phyloP scores from a whole-genome alignment of 441 rosid species.

The Biscutella auriculata region DNA sequence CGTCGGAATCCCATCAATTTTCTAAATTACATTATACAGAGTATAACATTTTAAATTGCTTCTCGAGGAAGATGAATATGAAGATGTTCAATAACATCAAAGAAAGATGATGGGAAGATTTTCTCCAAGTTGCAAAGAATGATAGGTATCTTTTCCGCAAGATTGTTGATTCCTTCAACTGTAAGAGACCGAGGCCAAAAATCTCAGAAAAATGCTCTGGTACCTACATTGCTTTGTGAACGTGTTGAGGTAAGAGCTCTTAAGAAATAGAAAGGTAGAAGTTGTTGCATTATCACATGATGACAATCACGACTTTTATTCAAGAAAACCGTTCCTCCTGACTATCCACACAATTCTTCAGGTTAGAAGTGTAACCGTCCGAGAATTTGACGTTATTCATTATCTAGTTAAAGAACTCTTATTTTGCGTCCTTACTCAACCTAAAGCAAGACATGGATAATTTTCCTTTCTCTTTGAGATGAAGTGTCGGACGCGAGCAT shows the following conservation, averaged over 20 bases:
- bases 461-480: no score
- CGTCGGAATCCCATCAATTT: no score
- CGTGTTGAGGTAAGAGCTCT: neutral
- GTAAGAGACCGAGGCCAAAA: neutral
- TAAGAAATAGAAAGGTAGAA: neutral
- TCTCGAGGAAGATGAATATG: neutral
- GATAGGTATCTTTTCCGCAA: neutral
- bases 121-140: neutral
- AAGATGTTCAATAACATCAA: neutral
- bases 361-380: neutral
- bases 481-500: no score
- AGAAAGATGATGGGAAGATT: neutral
- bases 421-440: no score
- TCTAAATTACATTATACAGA: no score
- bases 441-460: neutral
- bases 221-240: neutral
- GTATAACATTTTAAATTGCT: no score
- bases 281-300: neutral
- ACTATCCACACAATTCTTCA: neutral
- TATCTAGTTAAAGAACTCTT: neutral
- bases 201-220: neutral
- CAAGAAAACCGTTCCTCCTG: neutral
- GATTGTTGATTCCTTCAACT: neutral
- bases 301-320: neutral
- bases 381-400: neutral